Conservation (phyloP, 306 rosid genomes). For the Malus fusca region DNA sequence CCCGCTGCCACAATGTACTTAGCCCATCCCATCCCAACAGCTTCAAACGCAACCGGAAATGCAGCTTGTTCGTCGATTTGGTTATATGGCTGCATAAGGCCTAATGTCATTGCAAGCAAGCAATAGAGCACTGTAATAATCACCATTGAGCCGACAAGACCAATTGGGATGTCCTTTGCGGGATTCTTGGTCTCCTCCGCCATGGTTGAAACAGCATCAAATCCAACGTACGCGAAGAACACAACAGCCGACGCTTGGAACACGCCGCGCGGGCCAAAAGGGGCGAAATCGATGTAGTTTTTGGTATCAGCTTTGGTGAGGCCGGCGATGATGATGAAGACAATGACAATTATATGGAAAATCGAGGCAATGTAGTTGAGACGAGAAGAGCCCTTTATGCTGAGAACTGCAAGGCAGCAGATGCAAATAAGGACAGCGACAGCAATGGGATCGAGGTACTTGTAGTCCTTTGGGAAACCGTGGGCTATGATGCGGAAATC, state of each 20-base stretch:
- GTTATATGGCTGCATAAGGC: constrained; percentile 50
- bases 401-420: constrained; percentile 47
- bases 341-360: constrained; percentile 43
- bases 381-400: constrained; percentile 79
- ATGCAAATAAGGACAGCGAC: constrained; percentile 33
- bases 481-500: constrained; percentile 50
- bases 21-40: constrained; percentile 77
- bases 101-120: constrained; percentile 50
- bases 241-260: constrained; percentile 64
- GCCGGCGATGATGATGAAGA: constrained; percentile 70
- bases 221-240: constrained; percentile 81
- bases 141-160: constrained; percentile 71
- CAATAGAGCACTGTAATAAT: constrained; percentile 42
- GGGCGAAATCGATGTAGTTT: constrained; percentile 38
- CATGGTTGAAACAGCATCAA: constrained; percentile 77
- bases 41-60: constrained; percentile 51
- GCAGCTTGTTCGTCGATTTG: constrained; percentile 37
- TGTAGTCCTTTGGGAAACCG: constrained; percentile 13
- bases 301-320: constrained; percentile 46
- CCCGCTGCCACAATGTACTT: constrained; percentile 73
- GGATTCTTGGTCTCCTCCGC: constrained; percentile 91
- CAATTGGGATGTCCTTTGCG: constrained; percentile 68
- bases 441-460: constrained; percentile 65
- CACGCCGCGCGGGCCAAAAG: constrained; percentile 39
- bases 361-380: constrained; percentile 68